phyloP scores from a whole-genome alignment of 495 filamentous ascomycete genomes.

The Achaetomiella virescens region DNA sequence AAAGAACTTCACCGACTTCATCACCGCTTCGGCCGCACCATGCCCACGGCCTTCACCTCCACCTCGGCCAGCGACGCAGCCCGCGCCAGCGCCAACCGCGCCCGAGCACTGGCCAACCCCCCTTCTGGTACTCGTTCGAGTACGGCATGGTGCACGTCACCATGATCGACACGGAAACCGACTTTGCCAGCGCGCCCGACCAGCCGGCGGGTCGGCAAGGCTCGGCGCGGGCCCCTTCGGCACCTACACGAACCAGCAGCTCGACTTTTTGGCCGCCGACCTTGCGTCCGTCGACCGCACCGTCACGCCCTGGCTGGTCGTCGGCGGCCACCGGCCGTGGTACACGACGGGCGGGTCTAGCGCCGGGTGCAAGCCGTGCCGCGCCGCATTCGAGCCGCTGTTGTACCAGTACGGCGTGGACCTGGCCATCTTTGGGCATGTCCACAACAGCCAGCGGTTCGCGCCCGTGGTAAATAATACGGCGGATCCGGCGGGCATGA shows the following conservation, averaged over 20 bases:
- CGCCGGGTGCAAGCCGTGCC: slow-evolving; percentile 47
- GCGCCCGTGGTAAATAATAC: slow-evolving; percentile 34
- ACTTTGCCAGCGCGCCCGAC: slow-evolving; percentile 43
- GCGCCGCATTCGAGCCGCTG: slow-evolving; percentile 51
- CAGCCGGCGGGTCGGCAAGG: slow-evolving; percentile 37
- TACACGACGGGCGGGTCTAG: slow-evolving; percentile 45
- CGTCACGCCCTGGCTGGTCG: slow-evolving; percentile 52
- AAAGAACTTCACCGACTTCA: slow-evolving; percentile 55
- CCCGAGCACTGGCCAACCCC: slow-evolving; percentile 47
- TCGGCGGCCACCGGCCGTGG: slow-evolving; percentile 57
- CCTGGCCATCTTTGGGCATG: slow-evolving; percentile 55
- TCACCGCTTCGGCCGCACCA: slow-evolving; percentile 48
- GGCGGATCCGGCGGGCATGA: slow-evolving; percentile 41
- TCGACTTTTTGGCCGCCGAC: slow-evolving; percentile 43
- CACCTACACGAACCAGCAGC: slow-evolving; percentile 30
- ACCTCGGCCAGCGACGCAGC: slow-evolving; percentile 39
- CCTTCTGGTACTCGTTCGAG: slow-evolving; percentile 62
- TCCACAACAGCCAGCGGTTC: slow-evolving; percentile 39
- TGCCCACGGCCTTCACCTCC: slow-evolving; percentile 45
- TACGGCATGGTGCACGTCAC: slow-evolving; percentile 54
- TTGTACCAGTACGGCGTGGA: slow-evolving; percentile 57
- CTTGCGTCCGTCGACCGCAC: slow-evolving; percentile 42
- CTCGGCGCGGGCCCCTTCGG: slow-evolving; percentile 51
- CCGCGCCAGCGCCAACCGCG: slow-evolving; percentile 41
- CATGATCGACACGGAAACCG: slow-evolving; percentile 55